Base-by-base conservation (phyloP, 164 flowering plant genomes). In the Vitis riparia region DNA sequence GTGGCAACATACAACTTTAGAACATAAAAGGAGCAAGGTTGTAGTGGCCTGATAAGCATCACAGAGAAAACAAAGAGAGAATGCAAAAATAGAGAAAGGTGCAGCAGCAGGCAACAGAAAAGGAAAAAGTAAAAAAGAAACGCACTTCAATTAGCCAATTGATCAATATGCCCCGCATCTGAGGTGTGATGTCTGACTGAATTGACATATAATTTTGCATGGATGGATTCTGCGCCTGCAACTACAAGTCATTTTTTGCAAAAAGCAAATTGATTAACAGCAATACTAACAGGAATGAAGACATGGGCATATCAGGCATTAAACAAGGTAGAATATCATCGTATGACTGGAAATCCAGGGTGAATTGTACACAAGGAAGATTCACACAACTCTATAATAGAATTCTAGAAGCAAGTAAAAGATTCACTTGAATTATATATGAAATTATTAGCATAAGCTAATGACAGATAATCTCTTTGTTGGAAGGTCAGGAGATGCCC, bases 61-160 rank as follows among this genome's bases (percentile, higher is more conserved):
- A 4, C 13, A 37, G 16, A 30, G 19, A n/a, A 19, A 47, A 44
- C 9, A 59, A 71, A 48, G 23, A 8, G 15, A 16, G 16, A 11
- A 32, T 7, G 19, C 3, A 52, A 1, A 37, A 51, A 32, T 6
- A 56, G 16, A 37, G 49, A 73, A 68, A 44, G 27, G 44, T 37
- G 44, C 7, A 6, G 44, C 44, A 37, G 44, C 44, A 37, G 7
- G 44, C 7, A 23, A 23, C 27, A 37, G 44, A 37, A 6, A 37
- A 37, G 44, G 44, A 37, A 37, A 6, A 37, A 37, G 44, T 37
- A 37, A 37, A 16, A 61, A 23, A 6, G 19, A 71, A 8, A 62
- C 15, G 48, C 77, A 91, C 98, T 79, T 94, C 98, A 80, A 87
- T 83, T 55, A 94, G 82, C 97, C 98, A 94, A 77, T 94, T 94